phyloP scores from a whole-genome alignment of 1,284 basidiomycete genomes.

The Heliocybe sulcata region DNA sequence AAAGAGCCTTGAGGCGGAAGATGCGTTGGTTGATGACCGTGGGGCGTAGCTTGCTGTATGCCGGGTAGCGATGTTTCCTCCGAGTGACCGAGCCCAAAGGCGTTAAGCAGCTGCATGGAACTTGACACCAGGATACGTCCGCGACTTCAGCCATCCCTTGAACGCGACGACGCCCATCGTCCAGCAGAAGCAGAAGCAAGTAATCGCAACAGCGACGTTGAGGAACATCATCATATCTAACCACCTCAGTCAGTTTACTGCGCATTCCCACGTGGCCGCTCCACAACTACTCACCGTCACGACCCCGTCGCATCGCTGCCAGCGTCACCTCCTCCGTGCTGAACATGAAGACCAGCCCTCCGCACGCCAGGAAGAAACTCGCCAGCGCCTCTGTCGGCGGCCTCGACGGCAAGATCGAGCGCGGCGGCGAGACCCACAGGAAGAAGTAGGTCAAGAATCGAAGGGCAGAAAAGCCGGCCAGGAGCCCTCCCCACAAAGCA shows the following conservation, averaged over 20 bases:
- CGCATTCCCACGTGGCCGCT: not conserved
- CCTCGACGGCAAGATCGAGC: conserved; percentile 79
- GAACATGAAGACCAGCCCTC: conserved; percentile 89
- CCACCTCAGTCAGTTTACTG: not conserved
- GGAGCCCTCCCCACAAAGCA: conserved; percentile 85
- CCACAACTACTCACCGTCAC: conserved; percentile 56
- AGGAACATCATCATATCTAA: conserved; percentile 82
- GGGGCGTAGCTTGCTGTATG: too few species aligned
- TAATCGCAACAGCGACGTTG: conserved; percentile 74
- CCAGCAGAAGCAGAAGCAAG: conserved; percentile 82
- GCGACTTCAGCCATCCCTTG: conserved; percentile 72
- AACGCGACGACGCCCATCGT: conserved; percentile 61
- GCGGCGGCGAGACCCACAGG: conserved; percentile 78
- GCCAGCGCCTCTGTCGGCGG: conserved; percentile 92
- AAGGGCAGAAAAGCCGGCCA: conserved; percentile 74
- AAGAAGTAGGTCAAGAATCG: conserved; percentile 91
- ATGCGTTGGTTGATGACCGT: not conserved
- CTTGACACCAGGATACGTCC: conserved; percentile 29
- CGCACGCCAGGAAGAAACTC: conserved; percentile 81
- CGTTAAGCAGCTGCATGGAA: conserved; percentile 37
- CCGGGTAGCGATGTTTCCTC: too few species aligned
- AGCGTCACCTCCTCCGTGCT: conserved; percentile 88
- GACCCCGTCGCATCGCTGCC: conserved; percentile 86
- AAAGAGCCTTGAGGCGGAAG: not conserved
- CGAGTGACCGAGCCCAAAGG: not conserved